Conservation (phyloP, 208 protist genomes). For the Acanthamoeba royreba region DNA sequence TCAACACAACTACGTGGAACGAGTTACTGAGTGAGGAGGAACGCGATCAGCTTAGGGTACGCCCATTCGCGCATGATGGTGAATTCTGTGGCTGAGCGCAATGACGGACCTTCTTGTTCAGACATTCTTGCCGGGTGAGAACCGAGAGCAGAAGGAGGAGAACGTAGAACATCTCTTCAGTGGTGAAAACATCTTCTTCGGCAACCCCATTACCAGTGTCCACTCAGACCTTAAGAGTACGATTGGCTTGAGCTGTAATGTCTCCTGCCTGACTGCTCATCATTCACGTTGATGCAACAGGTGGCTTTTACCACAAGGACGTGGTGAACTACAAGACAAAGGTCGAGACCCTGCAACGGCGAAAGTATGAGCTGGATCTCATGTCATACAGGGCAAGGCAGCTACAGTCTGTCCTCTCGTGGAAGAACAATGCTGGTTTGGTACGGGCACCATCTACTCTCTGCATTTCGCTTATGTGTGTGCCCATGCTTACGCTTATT, state of each 20-base stretch:
- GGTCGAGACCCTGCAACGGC: conserved; percentile 18
- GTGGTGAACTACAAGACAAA: neutral
- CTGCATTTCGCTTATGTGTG: neutral
- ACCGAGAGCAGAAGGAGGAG: neutral
- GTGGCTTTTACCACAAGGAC: neutral
- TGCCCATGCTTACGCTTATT: neutral
- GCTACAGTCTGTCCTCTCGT: neutral
- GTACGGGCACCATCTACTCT: neutral
- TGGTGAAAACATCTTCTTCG: conserved; percentile 12
- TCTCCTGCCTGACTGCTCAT: neutral
- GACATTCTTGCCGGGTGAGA: neutral
- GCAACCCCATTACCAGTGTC: neutral
- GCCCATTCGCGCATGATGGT: neutral
- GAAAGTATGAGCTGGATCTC: neutral
- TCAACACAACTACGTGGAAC: conserved; percentile 31
- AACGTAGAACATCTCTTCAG: neutral
- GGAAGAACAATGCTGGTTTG: neutral
- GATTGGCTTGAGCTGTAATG: neutral
- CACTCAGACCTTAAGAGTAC: neutral
- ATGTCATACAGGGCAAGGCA: neutral
- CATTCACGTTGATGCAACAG: neutral
- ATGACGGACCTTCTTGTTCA: neutral
- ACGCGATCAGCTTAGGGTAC: neutral
- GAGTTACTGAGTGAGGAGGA: conserved; percentile 8
- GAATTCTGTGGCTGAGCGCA: neutral